Percentiles rank a stretch among this genome's conserved stretches.
phyloP scores from a whole-genome alignment of 352 stramenopile genomes.

The Phytophthora foliorum region DNA sequence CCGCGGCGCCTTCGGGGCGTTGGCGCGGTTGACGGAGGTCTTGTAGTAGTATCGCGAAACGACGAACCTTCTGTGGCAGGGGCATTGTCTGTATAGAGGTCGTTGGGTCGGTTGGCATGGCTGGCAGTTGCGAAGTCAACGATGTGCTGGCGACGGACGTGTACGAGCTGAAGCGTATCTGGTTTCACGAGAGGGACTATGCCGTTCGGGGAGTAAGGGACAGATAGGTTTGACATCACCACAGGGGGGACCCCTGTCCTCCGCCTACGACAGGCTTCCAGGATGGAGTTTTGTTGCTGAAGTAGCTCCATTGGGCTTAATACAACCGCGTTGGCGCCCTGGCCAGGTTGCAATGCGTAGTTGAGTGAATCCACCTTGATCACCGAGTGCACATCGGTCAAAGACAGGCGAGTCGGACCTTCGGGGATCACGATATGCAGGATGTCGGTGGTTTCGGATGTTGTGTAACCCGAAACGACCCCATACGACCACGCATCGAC shows the following conservation, averaged over 20 bases:
- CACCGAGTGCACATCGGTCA: not conserved
- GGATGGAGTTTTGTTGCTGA: slow-evolving; percentile 2
- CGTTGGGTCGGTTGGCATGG: not conserved
- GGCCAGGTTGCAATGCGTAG: slow-evolving; percentile 7
- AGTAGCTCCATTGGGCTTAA: slow-evolving; percentile 20
- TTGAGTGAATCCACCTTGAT: slow-evolving; percentile 22
- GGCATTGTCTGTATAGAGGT: not conserved
- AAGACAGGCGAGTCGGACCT: not conserved
- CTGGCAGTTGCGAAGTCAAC: slow-evolving; percentile 8
- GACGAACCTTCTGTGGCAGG: slow-evolving; percentile 8
- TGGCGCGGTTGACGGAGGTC: not conserved
- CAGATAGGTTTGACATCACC: not conserved
- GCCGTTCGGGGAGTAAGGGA: slow-evolving; percentile 1
- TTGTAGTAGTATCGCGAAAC: not conserved
- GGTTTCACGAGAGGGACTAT: not conserved
- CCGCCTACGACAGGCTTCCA: not conserved
- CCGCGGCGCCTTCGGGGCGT: not conserved
- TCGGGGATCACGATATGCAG: slow-evolving; percentile 1
- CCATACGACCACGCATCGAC: slow-evolving; percentile 13
- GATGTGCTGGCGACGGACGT: slow-evolving; percentile 10
- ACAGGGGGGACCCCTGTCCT: not conserved
- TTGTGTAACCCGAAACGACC: slow-evolving; percentile 13
- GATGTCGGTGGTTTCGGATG: not conserved
- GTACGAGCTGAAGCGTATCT: not conserved
- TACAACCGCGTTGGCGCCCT: not conserved